Base-by-base conservation (phyloP, 2,329 filamentous ascomycete genomes). In the Paradendryphiella salina region DNA sequence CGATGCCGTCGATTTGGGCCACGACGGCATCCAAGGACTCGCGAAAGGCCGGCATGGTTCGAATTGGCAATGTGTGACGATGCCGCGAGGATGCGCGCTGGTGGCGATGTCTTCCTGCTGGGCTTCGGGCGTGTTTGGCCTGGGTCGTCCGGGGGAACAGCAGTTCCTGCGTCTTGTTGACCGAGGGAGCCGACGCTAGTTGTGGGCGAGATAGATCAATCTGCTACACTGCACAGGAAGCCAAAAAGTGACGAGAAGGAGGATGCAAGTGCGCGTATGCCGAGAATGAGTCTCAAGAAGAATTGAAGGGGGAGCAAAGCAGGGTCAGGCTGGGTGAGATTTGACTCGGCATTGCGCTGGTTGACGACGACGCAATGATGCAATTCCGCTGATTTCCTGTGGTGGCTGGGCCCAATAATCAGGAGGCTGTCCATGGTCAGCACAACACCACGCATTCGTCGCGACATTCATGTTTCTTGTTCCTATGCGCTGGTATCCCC, bases 321-420 rank as follows among this genome's bases (percentile, higher is more conserved):
- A 58, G 37, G 44, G 38, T 40, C 37, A 43, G 33, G 44, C 46
- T 54, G 47, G 53, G 56, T 42, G 37, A 59, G 50, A 59, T 46
- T 50, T 46, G 54, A 44, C 41, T 43, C 38, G 46, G 52, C 48
- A 40, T 44, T 59, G 56, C 46, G 35, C 20, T 46, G 43, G 42
- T 44, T 50, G 51, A 38, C 57, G 50, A 61, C 57, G 56, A 58
- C 51, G 46, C 36, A 60, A 64, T 69, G 65, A 69, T 69, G 66
- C 64, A 65, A 69, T 66, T 52, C 39, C 39, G 41, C 35, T 42
- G 39, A 35, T 18, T 44, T 33, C 47, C 46, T 38, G 29, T 52
- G 57, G 64, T 63, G 66, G 66, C 63, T 69, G 66, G 64, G 63
- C 50, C 46, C 56, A 60, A 59, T 56, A 63, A 65, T 59, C 48